Evolutionary conservation across 805 yeast species (phyloP).

Genomic region (Grigorovia yakushimaensis): DNA sequence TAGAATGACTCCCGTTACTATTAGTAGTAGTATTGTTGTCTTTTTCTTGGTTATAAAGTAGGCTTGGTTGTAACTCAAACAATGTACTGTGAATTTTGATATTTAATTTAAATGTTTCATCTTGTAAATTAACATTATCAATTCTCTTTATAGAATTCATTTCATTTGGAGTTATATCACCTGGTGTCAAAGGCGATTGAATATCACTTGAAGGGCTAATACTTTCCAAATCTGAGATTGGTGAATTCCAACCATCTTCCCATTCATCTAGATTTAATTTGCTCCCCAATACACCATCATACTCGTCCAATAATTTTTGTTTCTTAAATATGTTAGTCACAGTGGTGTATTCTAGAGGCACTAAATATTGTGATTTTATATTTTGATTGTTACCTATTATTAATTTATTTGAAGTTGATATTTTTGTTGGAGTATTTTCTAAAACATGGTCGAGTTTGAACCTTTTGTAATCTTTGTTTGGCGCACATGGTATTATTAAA

Average conservation of each 20-base stretch:
- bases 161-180: neutral
- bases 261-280: slow-evolving; percentile 9
- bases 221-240: slow-evolving; percentile 13
- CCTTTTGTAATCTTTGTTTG: slow-evolving; percentile 6
- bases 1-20: neutral
- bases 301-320: neutral
- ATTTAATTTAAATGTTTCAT: slow-evolving; percentile 12
- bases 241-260: slow-evolving; percentile 8
- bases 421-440: neutral
- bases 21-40: neutral
- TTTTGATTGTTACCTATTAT: neutral
- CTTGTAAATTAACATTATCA: slow-evolving; percentile 1
- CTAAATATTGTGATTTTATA: neutral
- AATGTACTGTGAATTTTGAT: slow-evolving; percentile 12
- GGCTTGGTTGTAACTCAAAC: neutral
- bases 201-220: slow-evolving; percentile 20
- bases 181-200: slow-evolving; percentile 5
- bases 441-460: neutral
- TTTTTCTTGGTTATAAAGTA: neutral
- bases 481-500: slow-evolving; percentile 8
- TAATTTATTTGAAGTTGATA: neutral
- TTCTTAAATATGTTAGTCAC: neutral
- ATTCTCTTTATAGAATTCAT: neutral
- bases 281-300: slow-evolving; percentile 5
- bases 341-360: neutral